phyloP scores from a whole-genome alignment of 371 early-diverging fungal species.

The Mortierella sp. region DNA sequence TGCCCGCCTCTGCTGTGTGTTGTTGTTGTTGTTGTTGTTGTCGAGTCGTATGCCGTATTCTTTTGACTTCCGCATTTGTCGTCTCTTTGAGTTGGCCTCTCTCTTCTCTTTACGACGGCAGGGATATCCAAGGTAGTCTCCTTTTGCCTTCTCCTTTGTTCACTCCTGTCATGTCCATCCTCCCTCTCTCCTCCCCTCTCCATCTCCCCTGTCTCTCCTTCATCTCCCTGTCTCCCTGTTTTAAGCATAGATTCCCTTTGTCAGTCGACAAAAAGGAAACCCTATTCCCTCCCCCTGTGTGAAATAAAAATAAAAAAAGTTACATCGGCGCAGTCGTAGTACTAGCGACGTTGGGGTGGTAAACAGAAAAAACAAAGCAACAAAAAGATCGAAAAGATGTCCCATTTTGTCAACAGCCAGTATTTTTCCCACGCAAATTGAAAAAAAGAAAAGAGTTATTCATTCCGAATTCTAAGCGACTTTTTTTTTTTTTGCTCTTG shows the following conservation, averaged over 20 bases:
- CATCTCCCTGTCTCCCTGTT: background rate
- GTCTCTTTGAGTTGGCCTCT: background rate
- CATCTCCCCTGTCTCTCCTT: background rate
- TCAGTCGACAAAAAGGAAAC: background rate
- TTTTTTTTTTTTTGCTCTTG: background rate
- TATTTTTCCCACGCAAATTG: slow-evolving; percentile 17
- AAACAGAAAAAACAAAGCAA: background rate
- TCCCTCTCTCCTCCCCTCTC: background rate
- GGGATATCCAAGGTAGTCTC: background rate
- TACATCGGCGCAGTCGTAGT: background rate
- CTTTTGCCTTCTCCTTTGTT: background rate
- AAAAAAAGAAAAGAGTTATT: background rate
- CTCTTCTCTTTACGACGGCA: background rate
- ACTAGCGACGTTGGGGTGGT: too few relatives aligned
- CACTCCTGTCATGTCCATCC: background rate
- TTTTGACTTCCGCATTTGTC: background rate
- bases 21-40: background rate
- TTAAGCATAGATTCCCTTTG: background rate
- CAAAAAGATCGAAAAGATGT: background rate
- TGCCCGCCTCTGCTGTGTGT: too few relatives aligned
- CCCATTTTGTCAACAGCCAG: slow-evolving; percentile 7
- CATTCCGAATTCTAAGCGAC: background rate
- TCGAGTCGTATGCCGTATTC: slow-evolving; percentile 4
- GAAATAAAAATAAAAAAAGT: background rate
- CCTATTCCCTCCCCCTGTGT: background rate